Percentiles rank a stretch among this genome's conserved stretches.
phyloP scores from a whole-genome alignment of 23 red algal species.

The Chondrus crispus region DNA sequence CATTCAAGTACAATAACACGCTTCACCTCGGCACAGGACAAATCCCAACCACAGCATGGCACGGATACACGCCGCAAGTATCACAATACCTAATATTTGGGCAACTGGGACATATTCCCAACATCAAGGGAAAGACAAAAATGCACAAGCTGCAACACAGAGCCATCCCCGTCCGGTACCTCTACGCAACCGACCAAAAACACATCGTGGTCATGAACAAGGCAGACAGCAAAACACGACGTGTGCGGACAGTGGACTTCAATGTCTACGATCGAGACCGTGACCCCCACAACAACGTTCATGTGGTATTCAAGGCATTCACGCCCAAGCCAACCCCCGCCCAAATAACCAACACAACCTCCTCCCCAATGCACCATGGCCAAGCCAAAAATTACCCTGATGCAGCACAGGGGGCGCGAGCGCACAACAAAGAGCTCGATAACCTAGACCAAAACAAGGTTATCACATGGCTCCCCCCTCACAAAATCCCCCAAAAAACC shows the following conservation, averaged over 20 bases:
- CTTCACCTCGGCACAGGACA: not conserved
- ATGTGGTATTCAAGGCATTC: not conserved
- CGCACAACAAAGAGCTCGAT: not conserved
- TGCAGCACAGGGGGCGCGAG: not conserved
- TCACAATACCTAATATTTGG: not conserved
- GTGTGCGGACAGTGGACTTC: conserved; percentile 11
- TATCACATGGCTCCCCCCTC: not conserved
- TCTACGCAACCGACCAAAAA: not conserved
- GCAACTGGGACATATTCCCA: not conserved
- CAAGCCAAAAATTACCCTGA: not conserved
- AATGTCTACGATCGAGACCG: not conserved
- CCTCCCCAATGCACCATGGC: too few species aligned
- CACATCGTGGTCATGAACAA: not conserved
- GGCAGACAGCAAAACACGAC: not conserved
- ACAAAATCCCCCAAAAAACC: not conserved
- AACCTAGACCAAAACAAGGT: not conserved
- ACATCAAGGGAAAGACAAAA: not conserved
- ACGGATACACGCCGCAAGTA: not conserved
- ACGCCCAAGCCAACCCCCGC: not conserved
- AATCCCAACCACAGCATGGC: not conserved
- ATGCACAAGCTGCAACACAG: not conserved
- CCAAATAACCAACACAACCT: not conserved
- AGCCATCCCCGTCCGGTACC: not conserved
- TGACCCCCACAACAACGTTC: not conserved
- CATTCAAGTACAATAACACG: not conserved